Conservation (phyloP, 441 rosid genomes). For the Viola pubescens region DNA sequence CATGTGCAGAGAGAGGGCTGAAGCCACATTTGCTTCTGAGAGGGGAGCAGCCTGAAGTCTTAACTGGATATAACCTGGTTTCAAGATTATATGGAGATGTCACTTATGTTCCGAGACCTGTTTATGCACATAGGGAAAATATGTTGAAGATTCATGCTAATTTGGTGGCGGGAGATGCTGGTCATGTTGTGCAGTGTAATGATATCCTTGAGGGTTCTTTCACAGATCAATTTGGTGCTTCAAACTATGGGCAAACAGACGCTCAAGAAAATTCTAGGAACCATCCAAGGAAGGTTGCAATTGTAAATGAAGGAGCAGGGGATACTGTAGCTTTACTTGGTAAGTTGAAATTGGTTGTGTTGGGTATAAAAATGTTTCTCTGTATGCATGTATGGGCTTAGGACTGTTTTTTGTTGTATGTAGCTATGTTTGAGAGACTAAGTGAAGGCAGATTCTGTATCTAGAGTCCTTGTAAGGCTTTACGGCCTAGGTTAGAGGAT, state of each 20-base stretch:
- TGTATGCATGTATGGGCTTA: too few relatives aligned
- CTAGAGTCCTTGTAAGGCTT: too few relatives aligned
- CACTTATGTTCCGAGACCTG: constrained; percentile 55
- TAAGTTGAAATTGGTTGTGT: constrained; percentile 16
- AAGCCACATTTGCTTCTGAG: constrained; percentile 77
- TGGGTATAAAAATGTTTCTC: too few relatives aligned
- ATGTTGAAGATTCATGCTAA: constrained; percentile 54
- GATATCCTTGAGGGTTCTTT: constrained; percentile 42
- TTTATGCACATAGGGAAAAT: constrained; percentile 51
- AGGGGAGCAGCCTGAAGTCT: constrained; percentile 75
- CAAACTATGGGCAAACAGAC: constrained; percentile 20
- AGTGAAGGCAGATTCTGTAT: too few relatives aligned
- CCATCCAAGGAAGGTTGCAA: constrained; percentile 41
- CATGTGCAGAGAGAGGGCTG: constrained; percentile 80
- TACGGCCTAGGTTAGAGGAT: too few relatives aligned
- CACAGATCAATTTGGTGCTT: constrained; percentile 13
- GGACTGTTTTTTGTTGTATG: too few relatives aligned
- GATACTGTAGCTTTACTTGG: constrained; percentile 77
- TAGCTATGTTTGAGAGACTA: too few relatives aligned
- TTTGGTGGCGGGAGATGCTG: constrained; percentile 44
- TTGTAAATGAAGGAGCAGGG: constrained; percentile 87
- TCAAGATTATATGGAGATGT: constrained; percentile 68
- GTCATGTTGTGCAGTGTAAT: constrained; percentile 39
- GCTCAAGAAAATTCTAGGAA: constrained; percentile 8
- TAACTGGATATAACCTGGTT: constrained; percentile 76